Evolutionary conservation across 1,284 basidiomycete species (phyloP), one percentile per base, ranked within the genome.

Genomic region (Trichosporon coremiiforme): DNA sequence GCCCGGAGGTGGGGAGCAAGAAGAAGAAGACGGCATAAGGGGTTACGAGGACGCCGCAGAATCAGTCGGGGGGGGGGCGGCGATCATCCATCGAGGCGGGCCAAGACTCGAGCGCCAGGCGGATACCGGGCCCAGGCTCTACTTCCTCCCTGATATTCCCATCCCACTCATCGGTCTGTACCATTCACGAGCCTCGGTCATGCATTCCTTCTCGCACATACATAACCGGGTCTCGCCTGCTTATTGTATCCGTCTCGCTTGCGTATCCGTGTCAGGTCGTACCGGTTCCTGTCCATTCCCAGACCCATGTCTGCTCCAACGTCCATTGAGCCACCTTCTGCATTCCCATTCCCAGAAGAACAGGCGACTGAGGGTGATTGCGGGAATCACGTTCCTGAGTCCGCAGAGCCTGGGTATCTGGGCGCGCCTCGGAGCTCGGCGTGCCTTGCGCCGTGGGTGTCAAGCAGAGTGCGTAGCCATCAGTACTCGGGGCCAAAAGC

Each of bases 11-110:
- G 33, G 45, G n/a, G n/a, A n/a, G n/a, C n/a, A n/a, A 22, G 47
- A 76, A 70, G 70, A 78, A 75, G 71, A 78, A 77, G 76, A 76
- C 70, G 25, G 71, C 66, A 45, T 74, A 71, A 60, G 31, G n/a
- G n/a, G n/a, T n/a, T n/a, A 29, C 8, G 20, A 53, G 3, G 41
- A 45, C 15, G 12, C 38, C 38, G 38, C 38, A 12, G 7, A 9
- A 35, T 9, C 33, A 9, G 38, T 2, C 38, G 38, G 38, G 38
- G 6, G 12, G 38, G 2, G 41, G 15, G 41, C 41, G 41, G 41
- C 41, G 15, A 17, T 15, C 41, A 10, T 15, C 13, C 1, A n/a
- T 3, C 41, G 1, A 15, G 15, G 41, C 41, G 38, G 38, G 38
- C 38, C 38, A 41, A 41, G 38, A 2, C 38, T 13, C 38, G 38